These are phyloP conservation scores for Colletotrichum endophyticum DNA, from an alignment of 2,329 filamentous ascomycete species.

Conservation along the genomic window DNA sequence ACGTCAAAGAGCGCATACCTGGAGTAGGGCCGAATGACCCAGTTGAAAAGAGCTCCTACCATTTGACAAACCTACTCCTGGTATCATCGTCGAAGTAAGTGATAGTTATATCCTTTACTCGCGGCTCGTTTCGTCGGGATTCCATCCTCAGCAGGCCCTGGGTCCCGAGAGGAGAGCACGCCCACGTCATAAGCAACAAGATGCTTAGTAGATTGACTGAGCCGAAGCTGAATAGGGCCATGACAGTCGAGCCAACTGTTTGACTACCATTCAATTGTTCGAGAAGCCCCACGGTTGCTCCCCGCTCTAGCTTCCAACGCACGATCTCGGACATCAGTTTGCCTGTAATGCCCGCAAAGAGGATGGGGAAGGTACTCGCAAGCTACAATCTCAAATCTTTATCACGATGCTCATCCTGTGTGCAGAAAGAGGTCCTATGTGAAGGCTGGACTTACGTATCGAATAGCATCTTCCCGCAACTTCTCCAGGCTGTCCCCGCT, in stretches of 20 bases:
- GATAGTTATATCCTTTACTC: too few relatives aligned
- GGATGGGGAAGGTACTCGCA: constrained; percentile 31
- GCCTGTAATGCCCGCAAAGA: constrained; percentile 31
- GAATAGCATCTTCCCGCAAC: background rate
- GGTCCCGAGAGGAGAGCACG: too few relatives aligned
- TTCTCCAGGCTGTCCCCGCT: background rate
- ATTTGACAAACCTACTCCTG: too few relatives aligned
- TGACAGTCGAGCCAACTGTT: constrained; percentile 21
- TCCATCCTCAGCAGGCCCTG: too few relatives aligned
- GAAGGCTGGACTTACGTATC: background rate
- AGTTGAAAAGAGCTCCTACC: too few relatives aligned
- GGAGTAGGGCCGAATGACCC: too few relatives aligned
- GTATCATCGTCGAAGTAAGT: too few relatives aligned
- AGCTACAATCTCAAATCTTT: background rate
- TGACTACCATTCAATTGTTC: constrained; percentile 33
- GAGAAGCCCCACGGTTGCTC: constrained; percentile 26
- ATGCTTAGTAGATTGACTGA: too few relatives aligned
- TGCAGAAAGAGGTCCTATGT: background rate
- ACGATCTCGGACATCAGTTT: constrained; percentile 27
- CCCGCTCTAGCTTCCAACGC: constrained; percentile 29
- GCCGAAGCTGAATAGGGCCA: too few relatives aligned
- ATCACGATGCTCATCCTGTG: background rate
- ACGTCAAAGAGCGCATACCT: background rate
- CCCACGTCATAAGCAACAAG: too few relatives aligned
- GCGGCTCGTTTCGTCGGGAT: too few relatives aligned